phyloP scores from a whole-genome alignment of 78 protist species.

The Tieghemostelium lacteum region DNA sequence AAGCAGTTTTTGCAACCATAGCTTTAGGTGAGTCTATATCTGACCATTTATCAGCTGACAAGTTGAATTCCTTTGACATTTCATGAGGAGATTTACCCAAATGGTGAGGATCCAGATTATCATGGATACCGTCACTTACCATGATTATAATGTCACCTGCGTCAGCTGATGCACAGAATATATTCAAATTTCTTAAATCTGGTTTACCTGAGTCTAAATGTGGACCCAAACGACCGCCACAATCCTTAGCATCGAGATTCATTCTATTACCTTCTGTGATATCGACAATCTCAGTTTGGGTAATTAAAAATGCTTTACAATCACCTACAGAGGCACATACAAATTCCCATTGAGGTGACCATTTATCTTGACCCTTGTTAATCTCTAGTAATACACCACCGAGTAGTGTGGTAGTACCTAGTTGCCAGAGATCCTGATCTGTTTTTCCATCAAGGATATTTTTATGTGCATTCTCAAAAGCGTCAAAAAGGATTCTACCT shows the following conservation, averaged over 20 bases:
- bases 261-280: slow-evolving; percentile 62
- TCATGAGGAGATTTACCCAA: slow-evolving; percentile 73
- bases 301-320: slow-evolving; percentile 63
- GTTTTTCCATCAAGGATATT: slow-evolving; percentile 66
- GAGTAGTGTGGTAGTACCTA: slow-evolving; percentile 81
- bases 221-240: slow-evolving; percentile 85
- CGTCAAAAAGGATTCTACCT: slow-evolving; percentile 74
- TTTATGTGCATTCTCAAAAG: slow-evolving; percentile 51
- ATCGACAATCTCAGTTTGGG: slow-evolving; percentile 61
- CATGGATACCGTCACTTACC: slow-evolving; percentile 81
- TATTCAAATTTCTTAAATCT: slow-evolving; percentile 76
- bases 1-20: slow-evolving; percentile 35
- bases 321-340: slow-evolving; percentile 80
- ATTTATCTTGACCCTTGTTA: slow-evolving; percentile 65
- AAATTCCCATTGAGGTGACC: slow-evolving; percentile 81
- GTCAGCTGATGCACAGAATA: slow-evolving; percentile 48
- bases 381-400: slow-evolving; percentile 78
- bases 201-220: slow-evolving; percentile 77
- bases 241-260: slow-evolving; percentile 67
- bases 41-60: slow-evolving; percentile 45
- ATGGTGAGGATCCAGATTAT: slow-evolving; percentile 81
- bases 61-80: slow-evolving; percentile 25
- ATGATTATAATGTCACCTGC: slow-evolving; percentile 68
- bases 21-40: slow-evolving; percentile 48
- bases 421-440: slow-evolving; percentile 73